Base-by-base conservation (phyloP, 1,284 basidiomycete genomes). In the Microbotryum violaceum region DNA sequence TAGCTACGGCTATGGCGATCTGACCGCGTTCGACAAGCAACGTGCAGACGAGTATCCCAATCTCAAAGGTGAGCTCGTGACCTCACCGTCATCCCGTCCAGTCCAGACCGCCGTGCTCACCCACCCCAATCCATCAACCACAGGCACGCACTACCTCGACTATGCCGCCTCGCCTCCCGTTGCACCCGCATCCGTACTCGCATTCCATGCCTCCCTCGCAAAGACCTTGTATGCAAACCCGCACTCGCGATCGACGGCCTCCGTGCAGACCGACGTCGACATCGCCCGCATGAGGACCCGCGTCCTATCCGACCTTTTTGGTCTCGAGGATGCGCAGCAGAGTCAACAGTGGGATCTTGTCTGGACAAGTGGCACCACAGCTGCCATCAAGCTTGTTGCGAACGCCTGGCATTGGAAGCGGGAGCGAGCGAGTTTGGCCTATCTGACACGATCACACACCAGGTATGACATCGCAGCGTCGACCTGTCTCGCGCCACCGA, bases 301-400 rank as follows among this genome's bases (percentile, higher is more conserved):
- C 1, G 69, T 75, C 18, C 66, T 74, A 49, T 46, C 56, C 10
- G 63, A 73, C 27, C 56, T 76, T 12, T 76, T 75, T 42, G 67
- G 66, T 42, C 62, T 75, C 6, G 56, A 65, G 54, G 56, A 31
- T 31, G 7, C 45, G 10, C 76, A 86, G 16, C 80, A 85, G 6
- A 79, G 81, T n/a, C 79, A 83, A 2, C 62, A 71, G 14, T 90
- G 88, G 73, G 84, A 85, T 20, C 85, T 90, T 58, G 78, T 91
- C 59, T 91, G 89, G 75, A 90, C 89, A 6, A 77, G 85, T 8
- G 90, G 90, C 69, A 85, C 88, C 8, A 86, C 85, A 3, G 85
- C 80, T 9, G 86, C 86, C 0, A 78, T 91, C 65, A 89, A 89
- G 71, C 80, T 90, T 56, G 81, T 91, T 44, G 89, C 86, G 46